Conservation (phyloP, 73 alveolate genomes). For the Paramecium tetraurelia region DNA sequence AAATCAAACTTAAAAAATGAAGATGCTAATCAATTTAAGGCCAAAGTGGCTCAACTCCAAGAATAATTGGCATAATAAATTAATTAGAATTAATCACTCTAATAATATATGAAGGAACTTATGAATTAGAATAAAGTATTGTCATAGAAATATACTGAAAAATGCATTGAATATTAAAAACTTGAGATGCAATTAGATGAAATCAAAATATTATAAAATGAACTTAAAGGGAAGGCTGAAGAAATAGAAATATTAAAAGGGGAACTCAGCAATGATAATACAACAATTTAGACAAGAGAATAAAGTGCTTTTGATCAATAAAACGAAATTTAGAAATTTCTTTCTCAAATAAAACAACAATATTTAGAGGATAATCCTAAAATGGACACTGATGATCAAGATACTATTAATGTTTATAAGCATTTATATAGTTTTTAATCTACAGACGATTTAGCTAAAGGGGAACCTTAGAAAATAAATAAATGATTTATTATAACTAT, state of each 20-base stretch:
- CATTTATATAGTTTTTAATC: conserved; percentile 4
- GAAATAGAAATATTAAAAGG: conserved; percentile 13
- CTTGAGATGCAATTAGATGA: not conserved
- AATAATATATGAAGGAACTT: not conserved
- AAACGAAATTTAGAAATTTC: conserved; percentile 2
- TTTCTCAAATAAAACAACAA: not conserved
- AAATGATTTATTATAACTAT: not conserved
- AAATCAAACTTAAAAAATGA: not conserved
- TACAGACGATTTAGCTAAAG: not conserved
- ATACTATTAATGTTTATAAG: not conserved
- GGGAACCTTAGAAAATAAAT: not conserved
- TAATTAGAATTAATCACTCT: not conserved
- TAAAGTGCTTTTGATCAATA: not conserved
- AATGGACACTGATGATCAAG: not conserved
- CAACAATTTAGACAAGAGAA: not conserved
- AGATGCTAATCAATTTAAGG: not conserved
- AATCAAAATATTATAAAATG: not conserved
- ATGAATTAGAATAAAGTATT: not conserved
- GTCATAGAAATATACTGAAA: not conserved
- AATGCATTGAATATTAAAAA: not conserved
- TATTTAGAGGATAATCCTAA: not conserved
- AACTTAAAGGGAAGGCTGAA: conserved; percentile 24
- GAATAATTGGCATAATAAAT: not conserved
- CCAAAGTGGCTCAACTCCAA: not conserved
- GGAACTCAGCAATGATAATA: not conserved